Percentiles rank a stretch among this genome's conserved stretches.
phyloP scores from a whole-genome alignment of 257 asterid species.

The Nicotiana tabacum region DNA sequence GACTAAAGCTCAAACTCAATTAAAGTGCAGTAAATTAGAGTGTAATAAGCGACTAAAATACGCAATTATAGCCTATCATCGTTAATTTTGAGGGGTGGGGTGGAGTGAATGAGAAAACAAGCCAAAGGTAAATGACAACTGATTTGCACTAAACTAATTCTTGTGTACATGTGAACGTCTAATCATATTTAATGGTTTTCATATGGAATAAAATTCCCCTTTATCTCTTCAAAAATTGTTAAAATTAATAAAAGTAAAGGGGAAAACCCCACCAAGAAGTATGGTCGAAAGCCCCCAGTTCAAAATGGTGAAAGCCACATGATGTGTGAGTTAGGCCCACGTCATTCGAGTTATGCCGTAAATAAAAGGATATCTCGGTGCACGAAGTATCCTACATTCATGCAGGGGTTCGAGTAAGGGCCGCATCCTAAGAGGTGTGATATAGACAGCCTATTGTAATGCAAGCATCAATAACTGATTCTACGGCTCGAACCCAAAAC shows the following conservation, averaged over 20 bases:
- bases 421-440: too few relatives aligned
- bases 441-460: too few relatives aligned
- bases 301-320: rapidly evolving
- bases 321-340: background rate
- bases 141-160: background rate
- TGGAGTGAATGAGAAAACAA: background rate
- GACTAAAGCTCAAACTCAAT: too few relatives aligned
- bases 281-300: background rate
- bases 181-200: background rate
- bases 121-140: background rate
- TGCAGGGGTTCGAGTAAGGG: too few relatives aligned
- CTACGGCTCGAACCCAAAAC: too few relatives aligned
- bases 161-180: background rate
- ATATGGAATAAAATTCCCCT: background rate
- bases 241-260: background rate
- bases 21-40: too few relatives aligned
- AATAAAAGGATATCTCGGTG: background rate
- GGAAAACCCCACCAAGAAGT: background rate
- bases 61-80: too few relatives aligned
- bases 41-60: too few relatives aligned
- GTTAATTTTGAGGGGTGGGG: background rate
- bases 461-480: too few relatives aligned
- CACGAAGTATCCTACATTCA: too few relatives aligned
- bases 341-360: rapidly evolving
- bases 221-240: background rate